phyloP scores from a whole-genome alignment of 208 protist genomes.

The Naegleria gruberi region DNA sequence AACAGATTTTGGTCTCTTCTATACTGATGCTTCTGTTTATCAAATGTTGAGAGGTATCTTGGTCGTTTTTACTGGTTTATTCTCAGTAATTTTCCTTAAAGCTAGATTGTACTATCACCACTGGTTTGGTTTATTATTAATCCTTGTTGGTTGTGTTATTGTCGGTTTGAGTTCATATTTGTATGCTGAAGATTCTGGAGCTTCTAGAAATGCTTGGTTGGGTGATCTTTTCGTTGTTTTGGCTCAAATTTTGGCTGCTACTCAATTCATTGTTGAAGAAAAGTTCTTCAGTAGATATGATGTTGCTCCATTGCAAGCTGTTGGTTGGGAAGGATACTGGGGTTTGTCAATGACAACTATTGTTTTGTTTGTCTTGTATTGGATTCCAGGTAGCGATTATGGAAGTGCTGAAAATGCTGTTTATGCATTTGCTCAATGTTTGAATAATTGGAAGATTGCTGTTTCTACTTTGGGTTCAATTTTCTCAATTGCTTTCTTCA shows the following conservation, averaged over 20 bases:
- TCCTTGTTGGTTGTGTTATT: slow-evolving; percentile 51
- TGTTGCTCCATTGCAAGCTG: slow-evolving; percentile 64
- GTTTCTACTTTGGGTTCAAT: slow-evolving; percentile 34
- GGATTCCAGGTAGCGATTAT: slow-evolving; percentile 42
- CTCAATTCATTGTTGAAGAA: slow-evolving; percentile 77
- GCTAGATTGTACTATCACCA: slow-evolving; percentile 57
- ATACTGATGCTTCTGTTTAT: slow-evolving; percentile 73
- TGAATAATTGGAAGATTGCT: slow-evolving; percentile 21
- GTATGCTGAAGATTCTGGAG: slow-evolving; percentile 21
- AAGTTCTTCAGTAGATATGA: slow-evolving; percentile 57
- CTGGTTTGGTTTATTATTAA: slow-evolving; percentile 52
- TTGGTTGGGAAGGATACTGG: slow-evolving; percentile 77
- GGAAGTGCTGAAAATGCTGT: slow-evolving; percentile 39
- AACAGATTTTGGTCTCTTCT: slow-evolving; percentile 68
- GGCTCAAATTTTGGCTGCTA: slow-evolving; percentile 71
- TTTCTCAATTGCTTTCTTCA: slow-evolving; percentile 48
- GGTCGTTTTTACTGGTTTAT: slow-evolving; percentile 67
- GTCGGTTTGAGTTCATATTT: slow-evolving; percentile 57
- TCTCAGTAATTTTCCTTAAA: slow-evolving; percentile 67
- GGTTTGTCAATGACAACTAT: slow-evolving; percentile 55
- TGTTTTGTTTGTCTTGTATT: slow-evolving; percentile 59
- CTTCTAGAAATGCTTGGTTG: slow-evolving; percentile 41
- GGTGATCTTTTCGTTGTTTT: slow-evolving; percentile 66
- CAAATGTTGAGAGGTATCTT: slow-evolving; percentile 80
- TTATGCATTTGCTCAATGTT: slow-evolving; percentile 32